A percentile compares a stretch with the other conserved stretches of the same genome.
Evolutionary conservation across 2,329 filamentous ascomycete species (phyloP).

Genomic region (Colletotrichum caudatum): DNA sequence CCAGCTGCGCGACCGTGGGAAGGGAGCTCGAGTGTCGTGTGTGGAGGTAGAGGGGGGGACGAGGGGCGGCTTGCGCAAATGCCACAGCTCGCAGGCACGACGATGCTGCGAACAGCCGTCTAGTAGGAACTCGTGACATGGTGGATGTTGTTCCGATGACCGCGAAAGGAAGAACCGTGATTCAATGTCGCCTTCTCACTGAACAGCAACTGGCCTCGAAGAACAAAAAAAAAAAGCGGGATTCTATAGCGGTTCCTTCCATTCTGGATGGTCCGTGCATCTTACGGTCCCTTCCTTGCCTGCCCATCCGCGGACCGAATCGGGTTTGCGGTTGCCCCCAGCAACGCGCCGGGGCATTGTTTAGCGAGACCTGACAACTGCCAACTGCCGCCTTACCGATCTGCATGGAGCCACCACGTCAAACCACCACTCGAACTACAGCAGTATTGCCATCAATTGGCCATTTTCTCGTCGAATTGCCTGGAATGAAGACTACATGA

Average conservation of each 20-base stretch:
- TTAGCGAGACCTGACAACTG: conserved; percentile 43
- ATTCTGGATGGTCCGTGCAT: conserved; percentile 30
- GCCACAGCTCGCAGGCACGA: conserved; percentile 10
- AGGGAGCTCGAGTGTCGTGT: conserved; percentile 54
- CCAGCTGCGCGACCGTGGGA: conserved; percentile 66
- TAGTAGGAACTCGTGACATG: conserved; percentile 28
- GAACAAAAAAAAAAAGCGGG: conserved; percentile 23
- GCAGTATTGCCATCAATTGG: conserved; percentile 33
- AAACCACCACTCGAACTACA: conserved; percentile 24
- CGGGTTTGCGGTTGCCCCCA: conserved; percentile 31
- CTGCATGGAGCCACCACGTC: conserved; percentile 25
- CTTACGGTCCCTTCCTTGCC: neutral
- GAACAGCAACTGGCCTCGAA: conserved; percentile 1
- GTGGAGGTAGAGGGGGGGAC: conserved; percentile 25
- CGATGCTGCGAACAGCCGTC: conserved; percentile 26
- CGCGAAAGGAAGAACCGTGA: neutral
- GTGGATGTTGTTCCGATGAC: neutral
- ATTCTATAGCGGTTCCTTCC: conserved; percentile 5
- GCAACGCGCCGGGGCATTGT: conserved; percentile 39
- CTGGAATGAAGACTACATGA: conserved; percentile 42
- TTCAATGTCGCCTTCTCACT: neutral
- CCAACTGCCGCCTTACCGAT: conserved; percentile 30
- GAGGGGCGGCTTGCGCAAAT: conserved; percentile 20
- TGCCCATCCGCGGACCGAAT: conserved; percentile 21
- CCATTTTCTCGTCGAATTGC: neutral